Percentiles rank a stretch among this genome's conserved stretches.
Conservation (phyloP, 371 early-diverging fungal genomes). For the Mortierella sp. region DNA sequence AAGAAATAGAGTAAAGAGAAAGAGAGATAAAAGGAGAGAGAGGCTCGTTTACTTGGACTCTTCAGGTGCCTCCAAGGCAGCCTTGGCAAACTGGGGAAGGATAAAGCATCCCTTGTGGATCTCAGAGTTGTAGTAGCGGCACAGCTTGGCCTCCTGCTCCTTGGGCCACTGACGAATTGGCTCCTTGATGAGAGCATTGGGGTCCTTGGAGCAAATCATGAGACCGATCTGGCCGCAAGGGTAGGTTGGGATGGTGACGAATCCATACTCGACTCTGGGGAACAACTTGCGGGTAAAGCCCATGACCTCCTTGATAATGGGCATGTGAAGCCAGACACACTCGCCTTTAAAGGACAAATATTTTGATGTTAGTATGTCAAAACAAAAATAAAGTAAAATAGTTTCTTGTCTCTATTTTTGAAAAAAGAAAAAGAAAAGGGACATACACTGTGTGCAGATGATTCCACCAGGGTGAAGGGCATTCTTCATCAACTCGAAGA, state of each 20-base stretch:
- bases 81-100: constrained; percentile 88
- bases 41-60: constrained; percentile 43
- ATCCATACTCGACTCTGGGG: constrained; percentile 93
- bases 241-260: constrained; percentile 95
- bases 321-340: constrained; percentile 97
- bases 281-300: constrained; percentile 83
- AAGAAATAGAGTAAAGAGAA: not conserved
- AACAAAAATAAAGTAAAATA: too few species aligned
- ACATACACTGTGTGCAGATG: constrained; percentile 91
- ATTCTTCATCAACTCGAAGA: constrained; percentile 91
- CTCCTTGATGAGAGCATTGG: constrained; percentile 73
- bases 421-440: too few species aligned
- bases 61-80: constrained; percentile 55
- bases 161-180: constrained; percentile 84
- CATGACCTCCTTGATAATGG: constrained; percentile 90
- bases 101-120: constrained; percentile 94
- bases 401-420: too few species aligned
- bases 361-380: not conserved
- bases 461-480: constrained; percentile 94
- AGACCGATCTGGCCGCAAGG: constrained; percentile 98
- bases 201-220: constrained; percentile 90
- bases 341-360: constrained; percentile 70
- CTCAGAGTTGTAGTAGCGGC: constrained; percentile 93
- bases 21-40: not conserved
- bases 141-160: constrained; percentile 85